A percentile compares a stretch with the other conserved stretches of the same genome.
phyloP scores from a whole-genome alignment of 192 early-diverging fungal species.

The Geranomyces michiganensis region DNA sequence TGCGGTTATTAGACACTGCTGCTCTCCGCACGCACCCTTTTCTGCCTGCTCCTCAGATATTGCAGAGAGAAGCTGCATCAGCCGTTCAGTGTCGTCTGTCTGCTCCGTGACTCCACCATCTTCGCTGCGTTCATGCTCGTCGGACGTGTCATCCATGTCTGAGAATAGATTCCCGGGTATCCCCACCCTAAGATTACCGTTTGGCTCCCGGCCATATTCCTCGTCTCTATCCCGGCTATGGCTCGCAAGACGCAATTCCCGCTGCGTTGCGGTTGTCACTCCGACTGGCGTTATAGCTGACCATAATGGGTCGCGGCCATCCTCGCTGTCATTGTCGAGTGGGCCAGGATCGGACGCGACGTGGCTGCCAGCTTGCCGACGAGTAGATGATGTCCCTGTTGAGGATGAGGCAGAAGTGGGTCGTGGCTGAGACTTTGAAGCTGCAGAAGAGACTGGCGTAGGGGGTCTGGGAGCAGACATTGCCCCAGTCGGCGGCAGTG shows the following conservation, averaged over 20 bases:
- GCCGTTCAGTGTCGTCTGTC: conserved; percentile 63
- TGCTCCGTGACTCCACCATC: not conserved
- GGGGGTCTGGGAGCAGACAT: too few species aligned
- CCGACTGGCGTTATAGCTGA: too few species aligned
- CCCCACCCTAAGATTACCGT: too few species aligned
- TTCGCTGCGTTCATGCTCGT: not conserved
- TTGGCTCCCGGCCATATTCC: too few species aligned
- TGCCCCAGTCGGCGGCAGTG: not conserved
- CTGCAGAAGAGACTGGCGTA: not conserved
- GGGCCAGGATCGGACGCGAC: too few species aligned
- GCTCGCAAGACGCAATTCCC: not conserved
- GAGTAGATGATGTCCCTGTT: too few species aligned
- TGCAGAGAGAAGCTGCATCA: conserved; percentile 77
- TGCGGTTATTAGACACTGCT: not conserved
- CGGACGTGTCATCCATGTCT: conserved; percentile 1
- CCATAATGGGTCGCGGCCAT: too few species aligned
- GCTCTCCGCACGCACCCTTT: conserved; percentile 61
- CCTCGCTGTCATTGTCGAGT: too few species aligned
- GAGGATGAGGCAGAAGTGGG: not conserved
- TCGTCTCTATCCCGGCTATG: not conserved
- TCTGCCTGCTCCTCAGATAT: conserved; percentile 87
- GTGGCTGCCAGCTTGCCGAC: too few species aligned
- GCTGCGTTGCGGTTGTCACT: not conserved
- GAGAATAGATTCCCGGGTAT: not conserved
- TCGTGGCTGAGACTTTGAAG: not conserved